phyloP scores from a whole-genome alignment of 1,284 basidiomycete genomes.

The Cryptococcus sp. region DNA sequence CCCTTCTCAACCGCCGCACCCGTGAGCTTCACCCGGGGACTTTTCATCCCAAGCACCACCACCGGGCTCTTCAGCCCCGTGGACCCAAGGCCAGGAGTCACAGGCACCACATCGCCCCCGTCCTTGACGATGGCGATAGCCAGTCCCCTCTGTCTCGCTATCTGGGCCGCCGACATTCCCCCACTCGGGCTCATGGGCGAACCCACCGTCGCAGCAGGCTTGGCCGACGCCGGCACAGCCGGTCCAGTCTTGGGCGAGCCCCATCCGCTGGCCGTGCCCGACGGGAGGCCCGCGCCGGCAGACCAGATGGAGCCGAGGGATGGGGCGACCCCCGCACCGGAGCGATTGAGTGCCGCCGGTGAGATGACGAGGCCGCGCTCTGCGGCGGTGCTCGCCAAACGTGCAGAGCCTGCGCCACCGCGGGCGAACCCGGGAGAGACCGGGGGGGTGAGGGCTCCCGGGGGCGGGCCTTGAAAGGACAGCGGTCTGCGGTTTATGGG shows the following conservation, averaged over 20 bases:
- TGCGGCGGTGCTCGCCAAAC: conserved; percentile 25
- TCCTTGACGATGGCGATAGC: conserved; percentile 39
- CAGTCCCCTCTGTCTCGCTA: conserved; percentile 32
- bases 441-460: conserved; percentile 5
- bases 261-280: conserved; percentile 23
- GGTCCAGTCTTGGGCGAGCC: conserved; percentile 23
- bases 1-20: neutral
- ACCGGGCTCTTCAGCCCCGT: conserved; percentile 8
- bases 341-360: conserved; percentile 17
- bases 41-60: neutral
- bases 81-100: conserved; percentile 24
- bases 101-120: conserved; percentile 26
- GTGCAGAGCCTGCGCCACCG: neutral
- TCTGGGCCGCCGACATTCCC: neutral
- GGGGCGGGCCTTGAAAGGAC: conserved; percentile 11
- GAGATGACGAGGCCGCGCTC: conserved; percentile 29
- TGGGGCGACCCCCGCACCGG: neutral
- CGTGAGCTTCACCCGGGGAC: conserved; percentile 8
- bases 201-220: neutral
- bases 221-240: neutral
- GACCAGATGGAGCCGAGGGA: conserved; percentile 32
- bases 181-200: neutral
- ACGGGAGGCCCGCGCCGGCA: conserved; percentile 14
- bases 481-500: conserved; percentile 7
- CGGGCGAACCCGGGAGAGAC: conserved; percentile 2